Base-by-base conservation (phyloP, 2,329 filamentous ascomycete species). In the Fusarium proliferatum region DNA sequence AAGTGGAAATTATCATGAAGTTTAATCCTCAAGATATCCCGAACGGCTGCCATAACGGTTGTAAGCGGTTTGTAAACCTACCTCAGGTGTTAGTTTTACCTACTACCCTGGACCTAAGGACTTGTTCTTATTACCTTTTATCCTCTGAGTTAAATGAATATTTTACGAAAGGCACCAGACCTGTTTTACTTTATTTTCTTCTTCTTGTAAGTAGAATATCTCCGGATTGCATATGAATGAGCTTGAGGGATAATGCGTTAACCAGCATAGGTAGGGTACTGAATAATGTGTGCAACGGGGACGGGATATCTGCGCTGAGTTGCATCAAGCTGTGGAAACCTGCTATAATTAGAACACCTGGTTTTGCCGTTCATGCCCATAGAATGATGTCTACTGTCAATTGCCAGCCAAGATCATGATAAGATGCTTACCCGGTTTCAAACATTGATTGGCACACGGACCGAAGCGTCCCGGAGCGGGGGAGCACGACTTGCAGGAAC, bases 391-490 rank as follows among this genome's bases (percentile, higher is more conserved):
- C 21, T 3, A 41, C 19, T 39, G 13, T 12, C 33, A 28, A 41
- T 41, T 55, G 9, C 23, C 23, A 21, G 13, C 19, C 51, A 28
- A 55, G 7, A 28, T 16, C 34, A 28, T 28, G 51, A 30, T n/a
- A 39, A 28, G 23, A 41, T 68, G 30, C 56, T 38, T 48, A 33
- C 42, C n/a, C 9, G 21, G 30, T 34, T 34, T 15, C 17, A 51
- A 67, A 46, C 46, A 42, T 52, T 38, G 41, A 38, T 48, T 41
- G 62, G 46, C 16, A 43, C 12, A 34, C 67, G 67, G 67, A 65
- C 67, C 67, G 59, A 69, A 39, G 38, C 45, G 26, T 55, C 39
- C 67, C 65, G 45, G 56, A 64, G 65, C 65, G 65, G 67, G 66
- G 67, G 52, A 69, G 42, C 23, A 23, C 23, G 11, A 9, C 34